Percentiles rank a stretch among this genome's conserved stretches.
phyloP scores from a whole-genome alignment of 345 rosid species.

The Populus euphratica region DNA sequence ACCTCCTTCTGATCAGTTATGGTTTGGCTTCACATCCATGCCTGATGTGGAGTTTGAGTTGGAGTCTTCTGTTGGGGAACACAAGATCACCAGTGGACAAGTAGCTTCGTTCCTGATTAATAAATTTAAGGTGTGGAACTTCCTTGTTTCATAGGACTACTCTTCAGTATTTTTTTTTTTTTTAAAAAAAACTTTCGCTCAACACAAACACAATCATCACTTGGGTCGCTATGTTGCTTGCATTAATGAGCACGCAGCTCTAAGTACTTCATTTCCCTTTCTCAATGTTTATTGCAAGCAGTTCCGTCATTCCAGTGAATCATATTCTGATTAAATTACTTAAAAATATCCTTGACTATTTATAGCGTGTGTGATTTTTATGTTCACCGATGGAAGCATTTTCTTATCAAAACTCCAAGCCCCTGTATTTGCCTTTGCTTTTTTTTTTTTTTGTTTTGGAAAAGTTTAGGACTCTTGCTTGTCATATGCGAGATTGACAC shows the following conservation, averaged over 20 bases:
- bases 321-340: neutral
- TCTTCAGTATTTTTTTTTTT: conserved; percentile 1
- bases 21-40: conserved; percentile 90
- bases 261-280: neutral
- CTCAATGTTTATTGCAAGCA: too few species aligned
- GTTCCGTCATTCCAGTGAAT: neutral
- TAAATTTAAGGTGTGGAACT: conserved; percentile 68
- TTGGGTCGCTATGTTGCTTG: neutral
- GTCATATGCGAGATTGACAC: too few species aligned
- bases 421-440: too few species aligned
- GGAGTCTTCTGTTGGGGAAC: conserved; percentile 84
- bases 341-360: neutral
- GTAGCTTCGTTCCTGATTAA: conserved; percentile 64
- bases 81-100: conserved; percentile 66
- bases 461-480: too few species aligned
- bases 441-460: too few species aligned
- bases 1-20: conserved; percentile 95
- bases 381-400: neutral
- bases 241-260: neutral
- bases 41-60: conserved; percentile 76
- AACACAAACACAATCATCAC: neutral
- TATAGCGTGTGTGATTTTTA: neutral
- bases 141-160: neutral
- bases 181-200: neutral
- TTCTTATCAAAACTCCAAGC: neutral